A percentile compares a stretch with the other conserved stretches of the same genome.
Evolutionary conservation across 2,329 filamentous ascomycete genomes (phyloP).

Genomic region (Botrytis aclada): DNA sequence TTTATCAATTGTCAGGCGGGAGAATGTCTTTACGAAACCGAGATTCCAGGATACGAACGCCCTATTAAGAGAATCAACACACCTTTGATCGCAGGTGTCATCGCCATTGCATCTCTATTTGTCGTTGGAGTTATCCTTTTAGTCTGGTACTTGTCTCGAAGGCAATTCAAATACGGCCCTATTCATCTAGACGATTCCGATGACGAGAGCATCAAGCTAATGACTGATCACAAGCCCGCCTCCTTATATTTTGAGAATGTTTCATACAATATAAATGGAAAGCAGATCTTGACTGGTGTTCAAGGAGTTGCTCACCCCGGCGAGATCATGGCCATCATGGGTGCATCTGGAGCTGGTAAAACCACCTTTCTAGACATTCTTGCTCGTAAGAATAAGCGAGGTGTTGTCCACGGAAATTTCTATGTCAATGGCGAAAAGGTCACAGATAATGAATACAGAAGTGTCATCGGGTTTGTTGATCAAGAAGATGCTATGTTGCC

Average conservation of each 20-base stretch:
- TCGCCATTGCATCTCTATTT: constrained; percentile 81
- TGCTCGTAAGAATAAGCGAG: constrained; percentile 94
- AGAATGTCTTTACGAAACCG: constrained; percentile 89
- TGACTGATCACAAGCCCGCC: constrained; percentile 88
- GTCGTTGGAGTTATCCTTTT: constrained; percentile 80
- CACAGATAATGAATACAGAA: constrained; percentile 78
- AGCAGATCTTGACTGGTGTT: constrained; percentile 75
- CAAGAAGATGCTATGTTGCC: constrained; percentile 97
- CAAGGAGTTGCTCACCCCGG: constrained; percentile 87
- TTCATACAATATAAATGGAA: constrained; percentile 81
- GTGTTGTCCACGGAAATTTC: constrained; percentile 73
- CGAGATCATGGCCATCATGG: constrained; percentile 97
- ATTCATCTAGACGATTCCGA: constrained; percentile 86
- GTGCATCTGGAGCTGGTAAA: constrained; percentile 94
- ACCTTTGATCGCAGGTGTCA: constrained; percentile 89
- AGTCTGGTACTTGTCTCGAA: constrained; percentile 84
- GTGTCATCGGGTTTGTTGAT: constrained; percentile 93
- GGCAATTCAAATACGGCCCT: constrained; percentile 65
- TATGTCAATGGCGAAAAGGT: constrained; percentile 93
- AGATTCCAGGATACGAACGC: constrained; percentile 84
- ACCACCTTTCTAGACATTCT: constrained; percentile 96
- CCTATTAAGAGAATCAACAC: constrained; percentile 96
- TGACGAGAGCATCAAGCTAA: constrained; percentile 80
- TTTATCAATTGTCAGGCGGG: constrained; percentile 77
- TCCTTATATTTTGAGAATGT: constrained; percentile 86